These are phyloP conservation scores for Imleria badia DNA, from an alignment of 768 basidiomycete genomes.

Conservation along the genomic window DNA sequence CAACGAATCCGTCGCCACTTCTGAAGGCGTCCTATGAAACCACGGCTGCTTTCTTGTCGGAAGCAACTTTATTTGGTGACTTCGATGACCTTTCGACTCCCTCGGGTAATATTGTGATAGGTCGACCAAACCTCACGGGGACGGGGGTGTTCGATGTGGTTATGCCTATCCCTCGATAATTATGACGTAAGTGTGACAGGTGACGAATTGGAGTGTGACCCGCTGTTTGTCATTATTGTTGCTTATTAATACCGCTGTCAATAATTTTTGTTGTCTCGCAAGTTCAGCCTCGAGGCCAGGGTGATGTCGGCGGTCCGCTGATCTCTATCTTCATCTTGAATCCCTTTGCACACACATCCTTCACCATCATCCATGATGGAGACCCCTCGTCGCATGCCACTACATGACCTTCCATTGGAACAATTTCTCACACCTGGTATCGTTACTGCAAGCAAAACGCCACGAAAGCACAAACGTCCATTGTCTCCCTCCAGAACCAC, in stretches of 20 bases:
- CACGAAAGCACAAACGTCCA: constrained; percentile 55
- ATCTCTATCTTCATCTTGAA: constrained; percentile 19
- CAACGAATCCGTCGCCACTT: constrained; percentile 89
- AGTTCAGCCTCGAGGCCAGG: constrained; percentile 18
- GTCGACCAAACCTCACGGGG: constrained; percentile 85
- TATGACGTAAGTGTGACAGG: constrained; percentile 14
- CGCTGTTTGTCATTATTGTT: constrained; percentile 28
- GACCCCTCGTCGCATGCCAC: constrained; percentile 43
- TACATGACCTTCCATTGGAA: constrained; percentile 61
- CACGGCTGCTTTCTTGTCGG: constrained; percentile 88
- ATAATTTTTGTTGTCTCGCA: constrained; percentile 19
- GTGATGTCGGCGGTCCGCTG: constrained; percentile 28
- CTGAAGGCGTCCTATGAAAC: constrained; percentile 98
- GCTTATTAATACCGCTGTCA: not conserved
- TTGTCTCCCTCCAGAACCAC: constrained; percentile 52
- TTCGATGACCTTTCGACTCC: constrained; percentile 91
- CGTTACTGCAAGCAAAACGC: constrained; percentile 18
- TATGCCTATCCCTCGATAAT: constrained; percentile 43
- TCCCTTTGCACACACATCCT: not conserved
- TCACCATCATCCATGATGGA: constrained; percentile 21
- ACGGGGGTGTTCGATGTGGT: constrained; percentile 93
- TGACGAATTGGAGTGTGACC: constrained; percentile 5
- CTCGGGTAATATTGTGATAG: constrained; percentile 89
- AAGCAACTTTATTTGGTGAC: constrained; percentile 93
- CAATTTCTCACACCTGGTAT: constrained; percentile 44